Base-by-base conservation (phyloP, 352 stramenopile genomes). In the Globisporangium solare region DNA sequence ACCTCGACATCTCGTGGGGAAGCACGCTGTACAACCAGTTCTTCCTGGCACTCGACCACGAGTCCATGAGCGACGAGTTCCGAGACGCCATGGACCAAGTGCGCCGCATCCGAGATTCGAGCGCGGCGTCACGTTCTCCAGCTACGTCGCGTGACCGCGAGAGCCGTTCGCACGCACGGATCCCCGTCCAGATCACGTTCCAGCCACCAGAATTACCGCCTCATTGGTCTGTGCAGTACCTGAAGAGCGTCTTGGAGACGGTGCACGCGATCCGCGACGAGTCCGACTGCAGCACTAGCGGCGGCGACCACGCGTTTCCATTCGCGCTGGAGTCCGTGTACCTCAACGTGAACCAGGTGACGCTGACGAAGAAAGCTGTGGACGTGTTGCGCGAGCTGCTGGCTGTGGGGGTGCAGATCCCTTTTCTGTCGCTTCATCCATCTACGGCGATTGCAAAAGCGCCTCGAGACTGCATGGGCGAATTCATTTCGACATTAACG, bases 1-100 rank as follows among this genome's bases (percentile, higher is more conserved):
- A 46, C 18, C 51, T 64, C 45, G 58, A 64, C 18, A 54, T 64
- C 43, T 54, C 58, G 17, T 64, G 58, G 50, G 50, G 50, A 7
- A 56, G 47, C 8, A 62, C 56, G 20, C 43, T 64, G 32, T 64
- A 40, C 46, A 51, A 54, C 51, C 50, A 64, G 39, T 64, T 64
- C 37, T 64, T 64, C 58, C 51, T 64, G 41, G 42, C 58, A 4
- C 51, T 59, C 14, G 45, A 58, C 6, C 15, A 54, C 13, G 46
- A 53, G 27, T 45, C 32, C 6, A n/a, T 59, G 27, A 54, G 51
- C 18, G 27, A 50, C 37, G 35, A 41, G 20, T 64, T 64, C 35
- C 51, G 39, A 43, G 51, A 54, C 11, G 51, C 58, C 21, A 49
- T 64, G 51, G 15, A 7, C 4, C 39, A 32, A 12, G 11, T 62